phyloP scores from a whole-genome alignment of 345 rosid genomes.

The Linum lewisii region DNA sequence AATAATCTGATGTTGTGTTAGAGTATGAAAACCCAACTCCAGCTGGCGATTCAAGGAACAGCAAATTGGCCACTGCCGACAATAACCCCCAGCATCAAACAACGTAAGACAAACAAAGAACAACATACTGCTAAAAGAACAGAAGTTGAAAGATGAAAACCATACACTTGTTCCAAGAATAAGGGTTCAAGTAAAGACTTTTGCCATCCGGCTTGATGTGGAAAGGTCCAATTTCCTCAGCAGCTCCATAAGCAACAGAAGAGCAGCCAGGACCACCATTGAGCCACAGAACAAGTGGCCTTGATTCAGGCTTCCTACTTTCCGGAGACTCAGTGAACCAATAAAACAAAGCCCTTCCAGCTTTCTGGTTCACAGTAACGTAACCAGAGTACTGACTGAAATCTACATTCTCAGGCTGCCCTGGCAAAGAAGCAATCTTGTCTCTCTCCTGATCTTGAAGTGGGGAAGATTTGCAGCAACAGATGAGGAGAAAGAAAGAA shows the following conservation, averaged over 20 bases:
- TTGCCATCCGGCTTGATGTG: constrained; percentile 1
- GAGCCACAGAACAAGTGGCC: constrained; percentile 5
- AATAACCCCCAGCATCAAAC: not conserved
- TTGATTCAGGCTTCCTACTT: not conserved
- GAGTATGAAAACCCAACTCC: not conserved
- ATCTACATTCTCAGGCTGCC: constrained; percentile 55
- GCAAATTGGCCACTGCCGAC: not conserved
- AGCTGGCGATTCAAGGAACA: not conserved
- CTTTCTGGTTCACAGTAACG: constrained; percentile 3
- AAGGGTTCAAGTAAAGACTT: constrained; percentile 1
- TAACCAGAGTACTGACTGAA: constrained; percentile 41
- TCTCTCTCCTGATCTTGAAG: constrained; percentile 44
- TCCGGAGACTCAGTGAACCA: not conserved
- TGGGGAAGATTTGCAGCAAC: constrained; percentile 15
- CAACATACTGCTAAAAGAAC: not conserved
- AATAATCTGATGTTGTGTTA: constrained; percentile 60
- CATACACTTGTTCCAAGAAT: constrained; percentile 3
- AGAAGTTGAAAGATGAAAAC: not conserved
- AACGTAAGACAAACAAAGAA: not conserved
- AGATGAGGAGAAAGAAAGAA: not conserved
- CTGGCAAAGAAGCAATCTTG: constrained; percentile 56
- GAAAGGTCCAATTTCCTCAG: constrained; percentile 3
- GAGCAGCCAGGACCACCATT: constrained; percentile 7
- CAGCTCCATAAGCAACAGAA: constrained; percentile 3
- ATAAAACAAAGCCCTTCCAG: constrained; percentile 4